Conservation (phyloP, 768 basidiomycete genomes). For the Leccinum broughii region DNA sequence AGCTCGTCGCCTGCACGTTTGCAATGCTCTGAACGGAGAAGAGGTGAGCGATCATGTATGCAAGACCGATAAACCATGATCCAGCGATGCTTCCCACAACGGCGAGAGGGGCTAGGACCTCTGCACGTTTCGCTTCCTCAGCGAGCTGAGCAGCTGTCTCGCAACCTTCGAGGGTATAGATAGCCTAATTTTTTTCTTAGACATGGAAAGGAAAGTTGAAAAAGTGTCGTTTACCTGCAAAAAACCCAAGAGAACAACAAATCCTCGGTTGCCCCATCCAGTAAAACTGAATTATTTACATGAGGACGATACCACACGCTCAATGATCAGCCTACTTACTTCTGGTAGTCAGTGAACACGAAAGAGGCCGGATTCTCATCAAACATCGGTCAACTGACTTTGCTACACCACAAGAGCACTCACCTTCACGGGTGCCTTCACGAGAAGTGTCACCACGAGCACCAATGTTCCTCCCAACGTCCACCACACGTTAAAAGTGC, state of each 20-base stretch:
- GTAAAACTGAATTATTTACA: conserved; percentile 43
- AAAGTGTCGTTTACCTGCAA: conserved; percentile 23
- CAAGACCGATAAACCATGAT: conserved; percentile 56
- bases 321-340: conserved; percentile 34
- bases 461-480: conserved; percentile 58
- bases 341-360: conserved; percentile 58
- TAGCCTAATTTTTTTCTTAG: conserved; percentile 37
- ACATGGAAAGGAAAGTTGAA: background rate
- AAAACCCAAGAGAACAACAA: conserved; percentile 60
- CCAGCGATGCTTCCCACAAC: conserved; percentile 57
- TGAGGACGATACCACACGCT: conserved; percentile 6
- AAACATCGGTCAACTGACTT: background rate
- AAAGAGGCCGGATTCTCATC: conserved; percentile 50
- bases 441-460: conserved; percentile 55
- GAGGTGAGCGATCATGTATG: conserved; percentile 58
- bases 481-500: conserved; percentile 60
- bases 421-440: conserved; percentile 56
- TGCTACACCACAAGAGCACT: background rate
- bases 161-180: conserved; percentile 62
- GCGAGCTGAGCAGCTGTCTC: conserved; percentile 66
- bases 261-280: conserved; percentile 52
- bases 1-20: conserved; percentile 48
- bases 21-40: conserved; percentile 56
- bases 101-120: conserved; percentile 54
- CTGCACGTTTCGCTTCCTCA: conserved; percentile 57